Evolutionary conservation across 2,329 filamentous ascomycete genomes (phyloP).

Genomic region (Trichophyton benhamiae): DNA sequence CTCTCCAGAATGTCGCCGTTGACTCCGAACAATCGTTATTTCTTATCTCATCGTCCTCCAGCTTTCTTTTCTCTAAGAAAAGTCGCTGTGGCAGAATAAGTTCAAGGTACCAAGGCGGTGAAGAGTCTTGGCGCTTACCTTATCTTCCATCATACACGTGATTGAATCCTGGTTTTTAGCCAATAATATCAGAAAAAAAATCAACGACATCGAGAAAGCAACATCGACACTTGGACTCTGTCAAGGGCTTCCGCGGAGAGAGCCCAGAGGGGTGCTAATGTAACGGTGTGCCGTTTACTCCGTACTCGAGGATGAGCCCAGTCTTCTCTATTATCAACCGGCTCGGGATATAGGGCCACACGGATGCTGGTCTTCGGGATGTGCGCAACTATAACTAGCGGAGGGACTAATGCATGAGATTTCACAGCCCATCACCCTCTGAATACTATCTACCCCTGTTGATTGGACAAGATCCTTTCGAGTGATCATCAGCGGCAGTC

Average conservation of each 20-base stretch:
- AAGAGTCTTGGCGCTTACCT: neutral
- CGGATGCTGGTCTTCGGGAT: neutral
- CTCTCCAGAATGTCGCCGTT: neutral
- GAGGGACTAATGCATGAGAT: conserved; percentile 4
- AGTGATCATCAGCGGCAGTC: neutral
- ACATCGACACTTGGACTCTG: too few relatives aligned
- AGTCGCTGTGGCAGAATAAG: conserved; percentile 3
- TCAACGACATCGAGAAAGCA: too few relatives aligned
- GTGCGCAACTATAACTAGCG: neutral
- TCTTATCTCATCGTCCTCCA: neutral
- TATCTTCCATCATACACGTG: too few relatives aligned
- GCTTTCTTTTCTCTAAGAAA: neutral
- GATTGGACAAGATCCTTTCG: neutral
- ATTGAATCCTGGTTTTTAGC: too few relatives aligned
- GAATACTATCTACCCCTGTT: neutral
- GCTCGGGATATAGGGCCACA: neutral
- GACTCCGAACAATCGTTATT: neutral
- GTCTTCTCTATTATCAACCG: neutral
- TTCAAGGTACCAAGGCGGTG: neutral
- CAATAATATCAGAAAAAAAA: too few relatives aligned
- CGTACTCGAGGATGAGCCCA: neutral
- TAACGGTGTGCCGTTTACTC: too few relatives aligned
- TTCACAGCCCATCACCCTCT: neutral
- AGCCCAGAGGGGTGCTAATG: too few relatives aligned
- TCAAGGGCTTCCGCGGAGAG: neutral